Evolutionary conservation across 1,284 basidiomycete species (phyloP).

Genomic region (Ceratorhiza oryzae-sativae): DNA sequence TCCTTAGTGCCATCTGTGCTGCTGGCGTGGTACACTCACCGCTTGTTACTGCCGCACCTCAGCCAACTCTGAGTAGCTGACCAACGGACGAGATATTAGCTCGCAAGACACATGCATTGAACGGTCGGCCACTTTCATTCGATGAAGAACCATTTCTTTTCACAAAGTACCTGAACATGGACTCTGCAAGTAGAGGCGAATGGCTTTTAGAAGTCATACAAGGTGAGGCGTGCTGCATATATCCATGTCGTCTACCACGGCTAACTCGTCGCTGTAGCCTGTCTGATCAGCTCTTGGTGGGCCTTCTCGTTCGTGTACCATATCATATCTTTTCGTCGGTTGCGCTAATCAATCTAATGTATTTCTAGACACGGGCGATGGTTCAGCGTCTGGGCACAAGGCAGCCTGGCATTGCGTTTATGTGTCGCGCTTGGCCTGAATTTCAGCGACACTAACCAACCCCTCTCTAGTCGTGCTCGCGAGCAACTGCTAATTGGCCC

Average conservation of each 20-base stretch:
- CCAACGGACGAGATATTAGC: neutral
- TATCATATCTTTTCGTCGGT: neutral
- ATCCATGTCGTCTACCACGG: neutral
- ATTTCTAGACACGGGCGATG: constrained; percentile 22
- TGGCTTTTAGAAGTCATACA: constrained; percentile 17
- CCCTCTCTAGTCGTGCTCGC: neutral
- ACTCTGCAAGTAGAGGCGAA: neutral
- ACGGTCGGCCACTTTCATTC: neutral
- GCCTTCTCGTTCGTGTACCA: constrained; percentile 10
- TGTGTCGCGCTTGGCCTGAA: constrained; percentile 11
- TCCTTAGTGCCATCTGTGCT: constrained; percentile 24
- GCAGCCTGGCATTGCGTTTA: neutral
- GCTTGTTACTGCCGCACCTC: constrained; percentile 10
- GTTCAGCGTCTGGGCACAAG: constrained; percentile 5
- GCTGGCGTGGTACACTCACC: constrained; percentile 15
- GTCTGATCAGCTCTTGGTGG: constrained; percentile 26
- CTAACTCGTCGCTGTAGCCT: neutral
- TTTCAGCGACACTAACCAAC: neutral
- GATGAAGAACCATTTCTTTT: constrained; percentile 15
- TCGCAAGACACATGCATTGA: neutral
- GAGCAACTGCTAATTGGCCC: constrained; percentile 11
- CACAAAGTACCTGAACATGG: neutral
- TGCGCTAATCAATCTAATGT: neutral
- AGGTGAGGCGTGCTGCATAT: neutral
- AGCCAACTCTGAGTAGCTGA: neutral